Evolutionary conservation across 192 early-diverging fungal genomes (phyloP).

Genomic region (Chytriomyces sp.): DNA sequence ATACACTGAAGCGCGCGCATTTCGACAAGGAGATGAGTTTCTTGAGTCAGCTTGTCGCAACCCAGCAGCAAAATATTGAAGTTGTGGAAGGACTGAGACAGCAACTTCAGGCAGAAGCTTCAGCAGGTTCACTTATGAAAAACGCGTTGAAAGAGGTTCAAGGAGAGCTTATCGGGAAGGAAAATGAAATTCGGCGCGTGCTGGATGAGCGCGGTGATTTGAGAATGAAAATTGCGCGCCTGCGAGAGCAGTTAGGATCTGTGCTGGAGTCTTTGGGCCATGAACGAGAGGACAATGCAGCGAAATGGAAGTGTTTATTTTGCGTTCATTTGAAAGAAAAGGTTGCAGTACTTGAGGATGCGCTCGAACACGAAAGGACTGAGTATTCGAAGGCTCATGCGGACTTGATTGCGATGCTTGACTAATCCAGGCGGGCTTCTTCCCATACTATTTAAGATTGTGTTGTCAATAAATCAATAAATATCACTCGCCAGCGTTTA

Average conservation of each 20-base stretch:
- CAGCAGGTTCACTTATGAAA: not conserved
- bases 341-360: not conserved
- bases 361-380: not conserved
- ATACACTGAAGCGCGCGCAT: not conserved
- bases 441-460: not conserved
- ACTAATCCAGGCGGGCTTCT: not conserved
- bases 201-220: not conserved
- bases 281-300: not conserved
- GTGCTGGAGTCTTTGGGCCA: not conserved
- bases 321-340: not conserved
- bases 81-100: not conserved
- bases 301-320: not conserved
- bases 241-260: not conserved
- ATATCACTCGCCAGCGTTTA: not conserved
- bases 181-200: not conserved
- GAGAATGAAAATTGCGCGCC: not conserved
- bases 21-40: conserved; percentile 1
- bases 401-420: not conserved
- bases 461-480: not conserved
- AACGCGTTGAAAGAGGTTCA: not conserved
- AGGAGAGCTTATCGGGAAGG: not conserved
- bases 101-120: not conserved
- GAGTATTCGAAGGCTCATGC: not conserved
- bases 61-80: conserved; percentile 2
- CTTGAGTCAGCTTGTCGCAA: not conserved